A percentile compares a stretch with the other conserved stretches of the same genome.
phyloP scores from a whole-genome alignment of 352 stramenopile species.

The Phytophthora multivora region DNA sequence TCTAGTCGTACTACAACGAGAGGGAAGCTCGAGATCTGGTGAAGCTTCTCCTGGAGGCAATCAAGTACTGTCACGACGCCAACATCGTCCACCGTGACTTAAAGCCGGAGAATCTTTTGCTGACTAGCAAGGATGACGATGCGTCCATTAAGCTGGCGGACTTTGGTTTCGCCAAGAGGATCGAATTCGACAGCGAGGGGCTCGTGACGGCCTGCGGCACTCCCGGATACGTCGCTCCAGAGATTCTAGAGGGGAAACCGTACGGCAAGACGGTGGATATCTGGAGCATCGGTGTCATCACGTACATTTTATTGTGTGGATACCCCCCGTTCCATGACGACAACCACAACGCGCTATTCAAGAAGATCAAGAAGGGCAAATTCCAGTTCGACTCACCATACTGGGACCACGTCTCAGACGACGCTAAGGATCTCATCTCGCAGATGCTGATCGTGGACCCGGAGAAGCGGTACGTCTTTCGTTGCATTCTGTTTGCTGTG shows the following conservation, averaged over 20 bases:
- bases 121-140: constrained; percentile 83
- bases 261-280: constrained; percentile 89
- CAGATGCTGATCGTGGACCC: constrained; percentile 93
- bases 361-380: constrained; percentile 94
- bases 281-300: constrained; percentile 92
- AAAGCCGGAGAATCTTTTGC: constrained; percentile 85
- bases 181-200: constrained; percentile 72
- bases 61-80: constrained; percentile 89
- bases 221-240: constrained; percentile 82
- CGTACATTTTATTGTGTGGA: constrained; percentile 85
- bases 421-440: constrained; percentile 95
- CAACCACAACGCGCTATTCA: constrained; percentile 94
- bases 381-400: constrained; percentile 97
- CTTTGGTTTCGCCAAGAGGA: constrained; percentile 89
- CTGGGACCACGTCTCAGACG: constrained; percentile 93
- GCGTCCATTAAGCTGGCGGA: constrained; percentile 87
- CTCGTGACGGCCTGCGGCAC: constrained; percentile 83
- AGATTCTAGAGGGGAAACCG: constrained; percentile 78
- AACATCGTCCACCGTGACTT: constrained; percentile 87
- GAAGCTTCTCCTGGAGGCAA: constrained; percentile 84
- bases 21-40: constrained; percentile 86
- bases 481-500: background rate
- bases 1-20: constrained; percentile 90
- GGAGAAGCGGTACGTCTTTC: constrained; percentile 64
- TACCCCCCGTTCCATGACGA: constrained; percentile 92